phyloP scores from a whole-genome alignment of 805 yeast genomes.

The Saccharomycopsis guyanensis region DNA sequence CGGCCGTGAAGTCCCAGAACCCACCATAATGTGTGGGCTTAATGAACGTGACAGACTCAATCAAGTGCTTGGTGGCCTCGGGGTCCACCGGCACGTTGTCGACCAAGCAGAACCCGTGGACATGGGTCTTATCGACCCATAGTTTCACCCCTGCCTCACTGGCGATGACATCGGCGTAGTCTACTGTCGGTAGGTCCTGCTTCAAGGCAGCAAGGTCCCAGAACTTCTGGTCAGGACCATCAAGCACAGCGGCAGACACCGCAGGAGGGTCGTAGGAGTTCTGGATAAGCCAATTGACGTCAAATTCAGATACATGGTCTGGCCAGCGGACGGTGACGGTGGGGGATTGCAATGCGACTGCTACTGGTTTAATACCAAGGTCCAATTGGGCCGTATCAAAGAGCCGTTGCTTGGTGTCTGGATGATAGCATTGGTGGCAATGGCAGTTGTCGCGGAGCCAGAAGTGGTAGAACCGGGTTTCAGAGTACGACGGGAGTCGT shows the following conservation, averaged over 20 bases:
- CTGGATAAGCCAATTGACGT: slow-evolving; percentile 22
- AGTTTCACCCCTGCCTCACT: slow-evolving; percentile 39
- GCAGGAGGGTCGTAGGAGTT: slow-evolving; percentile 4
- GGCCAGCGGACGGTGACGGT: slow-evolving; percentile 30
- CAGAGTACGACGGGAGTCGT: not conserved
- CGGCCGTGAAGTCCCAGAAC: slow-evolving; percentile 72
- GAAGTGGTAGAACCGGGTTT: slow-evolving; percentile 32
- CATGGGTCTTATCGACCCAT: slow-evolving; percentile 47
- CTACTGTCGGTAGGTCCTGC: slow-evolving; percentile 39
- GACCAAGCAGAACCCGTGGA: slow-evolving; percentile 54
- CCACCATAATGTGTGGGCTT: slow-evolving; percentile 74
- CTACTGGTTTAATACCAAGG: slow-evolving; percentile 25
- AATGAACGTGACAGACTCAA: slow-evolving; percentile 50
- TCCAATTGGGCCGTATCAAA: slow-evolving; percentile 44
- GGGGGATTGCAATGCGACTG: not conserved
- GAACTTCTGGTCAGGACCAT: slow-evolving; percentile 29
- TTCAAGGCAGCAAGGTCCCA: slow-evolving; percentile 42
- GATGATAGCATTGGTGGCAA: slow-evolving; percentile 46
- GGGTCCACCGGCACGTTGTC: slow-evolving; percentile 54
- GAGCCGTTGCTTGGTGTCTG: slow-evolving; percentile 50
- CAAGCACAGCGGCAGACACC: slow-evolving; percentile 8
- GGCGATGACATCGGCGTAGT: slow-evolving; percentile 40
- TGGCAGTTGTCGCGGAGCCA: slow-evolving; percentile 66
- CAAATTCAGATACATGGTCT: slow-evolving; percentile 22
- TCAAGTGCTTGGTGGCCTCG: slow-evolving; percentile 48